Base-by-base conservation (phyloP, 441 rosid genomes). In the Erodium moschatum region DNA sequence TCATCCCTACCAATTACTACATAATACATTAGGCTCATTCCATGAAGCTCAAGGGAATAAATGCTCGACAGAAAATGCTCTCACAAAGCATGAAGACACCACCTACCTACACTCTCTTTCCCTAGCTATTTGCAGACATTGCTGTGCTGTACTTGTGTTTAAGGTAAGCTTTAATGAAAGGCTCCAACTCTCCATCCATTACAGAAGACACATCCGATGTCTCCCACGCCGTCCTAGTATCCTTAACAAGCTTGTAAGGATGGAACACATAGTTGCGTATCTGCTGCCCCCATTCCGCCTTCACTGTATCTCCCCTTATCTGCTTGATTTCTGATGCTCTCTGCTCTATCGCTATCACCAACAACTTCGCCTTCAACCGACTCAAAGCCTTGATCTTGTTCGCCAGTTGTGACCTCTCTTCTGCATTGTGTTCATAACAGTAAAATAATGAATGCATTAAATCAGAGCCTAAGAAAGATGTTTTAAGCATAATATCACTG, bases 241-340 rank as follows among this genome's bases (percentile, higher is more conserved):
- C 98, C 73, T 93, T 90, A 56, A 93, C 96, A 5, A 93, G 90
- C 78, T 93, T 93, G 82, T 93, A 90, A 0, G 98, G 98, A 81
- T 93, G 97, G 82, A 93, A 90, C 12, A 93, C 98, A 10, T 90
- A 90, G 80, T 93, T 90, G 71, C 95, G 70, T 63, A 90, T 90
- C 73, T 90, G 97, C 75, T 90, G 98, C 46, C 98, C 98, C 98
- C 98, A 93, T 67, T 90, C 97, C 8, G 97, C 98, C 80, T 90
- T 89, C 82, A 90, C 98, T 10, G 75, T 86, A 79, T 93, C 98
- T 69, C 98, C 98, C 71, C 95, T 83, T 75, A 90, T 93, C 79
- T 89, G 89, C 84, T 90, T 93, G 72, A 90, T 89, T 67, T 90
- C 96, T 0, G 92, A 81, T 38, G 96, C 95, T 15, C 98, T 80